Conservation (phyloP, 768 basidiomycete species). For the Podaxis sp. region DNA sequence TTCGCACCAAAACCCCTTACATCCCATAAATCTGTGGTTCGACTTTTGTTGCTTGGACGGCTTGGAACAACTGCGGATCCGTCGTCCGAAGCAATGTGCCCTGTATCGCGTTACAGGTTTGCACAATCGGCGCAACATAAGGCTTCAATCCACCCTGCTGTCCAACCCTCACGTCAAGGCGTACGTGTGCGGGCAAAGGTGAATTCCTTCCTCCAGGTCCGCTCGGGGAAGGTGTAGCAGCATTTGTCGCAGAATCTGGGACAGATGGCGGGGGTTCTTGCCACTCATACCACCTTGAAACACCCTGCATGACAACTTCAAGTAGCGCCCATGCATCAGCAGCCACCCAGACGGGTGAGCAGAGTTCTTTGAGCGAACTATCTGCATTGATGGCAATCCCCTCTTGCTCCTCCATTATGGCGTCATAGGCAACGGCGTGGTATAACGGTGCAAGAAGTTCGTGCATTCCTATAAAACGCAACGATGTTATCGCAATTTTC, state of each 20-base stretch:
- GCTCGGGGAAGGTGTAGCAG: slow-evolving; percentile 9
- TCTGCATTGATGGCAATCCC: slow-evolving; percentile 25
- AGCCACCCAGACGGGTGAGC: slow-evolving; percentile 66
- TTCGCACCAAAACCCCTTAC: slow-evolving; percentile 45
- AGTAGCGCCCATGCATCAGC: slow-evolving; percentile 92
- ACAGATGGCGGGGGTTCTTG: slow-evolving; percentile 38
- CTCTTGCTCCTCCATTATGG: slow-evolving; percentile 42
- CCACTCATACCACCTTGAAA: slow-evolving; percentile 81
- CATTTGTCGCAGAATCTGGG: neutral
- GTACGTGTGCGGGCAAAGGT: slow-evolving; percentile 40
- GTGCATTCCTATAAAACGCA: slow-evolving; percentile 75
- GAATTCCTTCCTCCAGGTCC: slow-evolving; percentile 8
- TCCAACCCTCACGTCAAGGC: slow-evolving; percentile 44
- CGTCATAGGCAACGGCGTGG: slow-evolving; percentile 82
- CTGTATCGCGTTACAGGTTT: slow-evolving; percentile 81
- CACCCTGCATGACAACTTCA: slow-evolving; percentile 71
- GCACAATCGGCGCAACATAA: slow-evolving; percentile 83
- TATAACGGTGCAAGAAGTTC: slow-evolving; percentile 90
- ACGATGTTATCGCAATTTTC: neutral
- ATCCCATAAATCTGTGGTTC: slow-evolving; percentile 98
- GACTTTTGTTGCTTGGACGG: slow-evolving; percentile 76
- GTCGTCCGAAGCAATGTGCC: slow-evolving; percentile 66
- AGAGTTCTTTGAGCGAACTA: slow-evolving; percentile 52
- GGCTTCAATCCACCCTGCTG: slow-evolving; percentile 53
- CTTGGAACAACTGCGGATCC: slow-evolving; percentile 77